Evolutionary conservation across 352 stramenopile species (phyloP), one percentile per base, ranked within the genome.

Genomic region (Phytophthora cryptogea): DNA sequence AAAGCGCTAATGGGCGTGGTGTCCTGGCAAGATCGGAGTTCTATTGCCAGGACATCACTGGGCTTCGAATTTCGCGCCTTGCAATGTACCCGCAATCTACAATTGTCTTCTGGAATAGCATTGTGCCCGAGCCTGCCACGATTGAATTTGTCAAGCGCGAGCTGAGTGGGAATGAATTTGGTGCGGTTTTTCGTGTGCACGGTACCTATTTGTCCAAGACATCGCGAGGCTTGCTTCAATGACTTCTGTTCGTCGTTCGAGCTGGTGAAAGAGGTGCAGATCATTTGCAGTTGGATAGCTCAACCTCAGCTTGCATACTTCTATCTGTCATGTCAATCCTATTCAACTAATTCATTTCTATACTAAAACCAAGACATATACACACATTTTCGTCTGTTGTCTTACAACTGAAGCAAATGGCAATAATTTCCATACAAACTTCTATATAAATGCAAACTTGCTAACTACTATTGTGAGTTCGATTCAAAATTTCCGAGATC

Each of bases 91-190:
- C 31, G 8, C 39, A 30, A 36, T 35, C 42, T 17, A 61, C 54
- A 1, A 53, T 48, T 8, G 44, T 49, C 8, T 42, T 49, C 35
- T 54, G 14, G 54, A 61, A 49, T 35, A 61, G 42, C n/a, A 20
- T 54, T 13, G 35, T 59, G 41, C 51, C 51, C 31, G 40, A 52
- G 23, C 13, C 30, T 45, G 17, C 7, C 31, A 14, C 28, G 16
- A 23, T 48, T 4, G 37, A 57, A 14, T 49, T 32, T 30, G 50
- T 33, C 5, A 57, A 57, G 13, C 16, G 10, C 3, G 30, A 59
- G 20, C 52, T 44, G 1, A 20, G 9, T 16, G 30, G 13, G 9
- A n/a, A 41, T 58, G 40, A 1, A 5, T 44, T 4, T 35, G 0
- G 8, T 35, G n/a, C 37, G 13, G 2, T 1, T 43, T 5, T 26